A percentile compares a stretch with the other conserved stretches of the same genome.
phyloP scores from a whole-genome alignment of 2,329 filamentous ascomycete genomes.

The Nemania sp. region DNA sequence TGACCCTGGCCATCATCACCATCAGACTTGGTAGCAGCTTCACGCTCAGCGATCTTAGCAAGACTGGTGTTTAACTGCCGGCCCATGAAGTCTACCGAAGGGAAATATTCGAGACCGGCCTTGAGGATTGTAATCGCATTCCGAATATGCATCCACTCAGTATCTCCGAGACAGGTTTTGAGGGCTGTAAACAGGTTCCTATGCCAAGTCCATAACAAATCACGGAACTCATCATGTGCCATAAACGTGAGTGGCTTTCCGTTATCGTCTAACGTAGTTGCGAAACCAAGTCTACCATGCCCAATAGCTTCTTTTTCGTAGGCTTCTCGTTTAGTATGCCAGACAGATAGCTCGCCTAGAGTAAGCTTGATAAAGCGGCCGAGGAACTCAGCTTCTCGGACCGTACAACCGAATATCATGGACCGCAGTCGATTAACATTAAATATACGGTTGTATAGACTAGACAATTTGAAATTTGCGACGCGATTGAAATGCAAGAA shows the following conservation, averaged over 20 bases:
- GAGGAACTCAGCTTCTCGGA: constrained; percentile 92
- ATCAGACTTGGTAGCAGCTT: constrained; percentile 63
- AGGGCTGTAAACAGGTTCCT: constrained; percentile 82
- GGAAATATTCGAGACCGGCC: constrained; percentile 83
- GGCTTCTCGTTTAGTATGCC: constrained; percentile 81
- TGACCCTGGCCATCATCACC: constrained; percentile 66
- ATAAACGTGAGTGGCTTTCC: constrained; percentile 78
- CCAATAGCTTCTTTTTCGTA: constrained; percentile 86
- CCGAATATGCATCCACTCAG: constrained; percentile 97
- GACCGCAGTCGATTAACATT: constrained; percentile 82
- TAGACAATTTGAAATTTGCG: constrained; percentile 87
- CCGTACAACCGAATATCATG: constrained; percentile 89
- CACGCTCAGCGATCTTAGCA: constrained; percentile 73
- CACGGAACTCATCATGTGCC: constrained; percentile 87
- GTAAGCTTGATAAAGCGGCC: constrained; percentile 89
- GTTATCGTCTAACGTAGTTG: constrained; percentile 75
- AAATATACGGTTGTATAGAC: constrained; percentile 86
- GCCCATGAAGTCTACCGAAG: constrained; percentile 90
- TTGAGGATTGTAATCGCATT: constrained; percentile 94
- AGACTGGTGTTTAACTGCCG: constrained; percentile 72
- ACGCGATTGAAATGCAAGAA: constrained; percentile 87
- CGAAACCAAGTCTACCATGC: constrained; percentile 78
- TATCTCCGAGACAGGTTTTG: constrained; percentile 82
- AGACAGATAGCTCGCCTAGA: constrained; percentile 81
- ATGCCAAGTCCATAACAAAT: constrained; percentile 91